These are phyloP conservation scores for Corymbia calophylla DNA, from an alignment of 441 rosid species.

Conservation along the genomic window DNA sequence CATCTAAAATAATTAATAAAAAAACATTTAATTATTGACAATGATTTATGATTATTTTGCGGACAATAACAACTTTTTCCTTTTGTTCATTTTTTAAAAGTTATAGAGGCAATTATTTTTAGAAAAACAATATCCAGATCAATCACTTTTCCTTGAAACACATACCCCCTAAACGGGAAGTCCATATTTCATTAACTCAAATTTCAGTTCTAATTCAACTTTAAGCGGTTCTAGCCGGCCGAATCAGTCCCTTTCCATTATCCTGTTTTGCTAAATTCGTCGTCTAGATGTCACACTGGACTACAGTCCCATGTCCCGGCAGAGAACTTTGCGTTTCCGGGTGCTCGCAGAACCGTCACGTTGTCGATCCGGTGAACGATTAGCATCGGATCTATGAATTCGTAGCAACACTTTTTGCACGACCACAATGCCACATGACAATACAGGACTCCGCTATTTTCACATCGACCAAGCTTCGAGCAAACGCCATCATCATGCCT, in stretches of 20 bases:
- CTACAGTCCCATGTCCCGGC: background rate
- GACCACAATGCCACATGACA: background rate
- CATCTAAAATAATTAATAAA: too few relatives aligned
- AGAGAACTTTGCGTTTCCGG: background rate
- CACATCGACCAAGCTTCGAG: background rate
- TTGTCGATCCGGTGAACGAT: background rate
- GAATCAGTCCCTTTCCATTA: background rate
- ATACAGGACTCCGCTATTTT: background rate
- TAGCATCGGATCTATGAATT: background rate
- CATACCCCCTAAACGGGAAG: rapidly evolving
- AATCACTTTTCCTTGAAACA: background rate
- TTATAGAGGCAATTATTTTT: background rate
- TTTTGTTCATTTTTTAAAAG: too few relatives aligned
- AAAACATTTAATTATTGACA: too few relatives aligned
- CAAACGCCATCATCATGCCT: background rate
- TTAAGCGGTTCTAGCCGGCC: background rate
- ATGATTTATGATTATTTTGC: too few relatives aligned
- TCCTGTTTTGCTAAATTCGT: background rate
- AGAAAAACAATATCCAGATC: background rate
- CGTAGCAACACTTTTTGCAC: background rate
- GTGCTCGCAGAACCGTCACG: background rate
- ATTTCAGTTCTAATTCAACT: background rate
- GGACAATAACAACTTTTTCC: too few relatives aligned
- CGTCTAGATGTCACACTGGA: background rate
- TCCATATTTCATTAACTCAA: background rate